These are phyloP conservation scores for Beauveria scarabaeidicola DNA, from an alignment of 2,329 filamentous ascomycete species.

Conservation along the genomic window DNA sequence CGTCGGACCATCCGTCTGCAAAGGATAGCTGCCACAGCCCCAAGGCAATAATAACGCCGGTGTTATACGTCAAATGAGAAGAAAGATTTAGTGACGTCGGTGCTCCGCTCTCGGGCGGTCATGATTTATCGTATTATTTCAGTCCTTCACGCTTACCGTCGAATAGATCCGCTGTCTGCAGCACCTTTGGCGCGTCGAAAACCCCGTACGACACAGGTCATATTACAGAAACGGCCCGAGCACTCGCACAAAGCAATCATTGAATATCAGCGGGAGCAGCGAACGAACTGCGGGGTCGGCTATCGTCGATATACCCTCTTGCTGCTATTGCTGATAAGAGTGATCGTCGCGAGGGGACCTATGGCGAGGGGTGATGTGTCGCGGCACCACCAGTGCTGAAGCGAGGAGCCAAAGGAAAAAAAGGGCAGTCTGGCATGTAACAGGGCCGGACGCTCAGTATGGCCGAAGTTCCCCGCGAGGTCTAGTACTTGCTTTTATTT, in stretches of 20 bases:
- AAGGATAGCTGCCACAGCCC: background rate
- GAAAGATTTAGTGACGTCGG: background rate
- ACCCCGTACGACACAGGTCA: background rate
- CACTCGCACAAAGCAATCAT: constrained; percentile 3
- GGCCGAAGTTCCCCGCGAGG: background rate
- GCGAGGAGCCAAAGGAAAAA: constrained; percentile 8
- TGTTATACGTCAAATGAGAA: background rate
- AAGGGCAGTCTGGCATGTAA: constrained; percentile 15
- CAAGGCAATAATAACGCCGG: background rate
- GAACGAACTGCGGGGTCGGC: background rate
- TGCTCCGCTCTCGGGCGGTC: background rate
- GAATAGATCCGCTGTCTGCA: background rate
- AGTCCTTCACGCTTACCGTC: background rate
- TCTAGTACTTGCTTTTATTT: constrained; percentile 5
- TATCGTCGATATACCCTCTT: background rate
- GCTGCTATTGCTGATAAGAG: constrained; percentile 4
- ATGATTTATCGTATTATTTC: background rate
- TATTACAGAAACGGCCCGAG: background rate
- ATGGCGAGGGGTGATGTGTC: background rate
- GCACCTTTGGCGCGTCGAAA: background rate
- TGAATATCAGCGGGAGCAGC: background rate
- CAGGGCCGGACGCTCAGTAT: background rate
- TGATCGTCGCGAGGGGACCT: constrained; percentile 3
- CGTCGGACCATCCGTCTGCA: background rate
- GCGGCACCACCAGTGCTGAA: background rate